Evolutionary conservation across 306 rosid species (phyloP).

Genomic region (Lathyrus tuberosus): DNA sequence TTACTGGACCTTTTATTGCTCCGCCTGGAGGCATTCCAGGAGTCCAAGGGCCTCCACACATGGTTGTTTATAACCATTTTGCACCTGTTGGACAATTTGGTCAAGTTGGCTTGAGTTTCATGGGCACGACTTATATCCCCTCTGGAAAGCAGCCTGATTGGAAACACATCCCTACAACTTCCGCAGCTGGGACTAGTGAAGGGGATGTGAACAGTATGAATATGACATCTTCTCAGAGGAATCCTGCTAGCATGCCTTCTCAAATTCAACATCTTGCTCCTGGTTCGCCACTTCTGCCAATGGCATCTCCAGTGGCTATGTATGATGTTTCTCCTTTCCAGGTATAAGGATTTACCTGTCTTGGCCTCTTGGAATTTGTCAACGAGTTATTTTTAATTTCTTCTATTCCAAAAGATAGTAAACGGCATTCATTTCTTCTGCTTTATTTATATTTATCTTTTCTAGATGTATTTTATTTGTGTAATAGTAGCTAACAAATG

Average conservation of each 20-base stretch:
- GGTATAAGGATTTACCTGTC: conserved; percentile 52
- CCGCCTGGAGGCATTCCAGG: conserved; percentile 93
- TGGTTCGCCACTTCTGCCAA: conserved; percentile 92
- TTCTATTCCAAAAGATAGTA: not conserved
- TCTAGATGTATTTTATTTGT: conserved; percentile 11
- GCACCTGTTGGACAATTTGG: conserved; percentile 98
- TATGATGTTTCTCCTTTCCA: conserved; percentile 94
- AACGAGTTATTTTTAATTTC: not conserved
- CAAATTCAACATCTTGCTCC: conserved; percentile 92
- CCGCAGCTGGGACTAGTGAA: conserved; percentile 61
- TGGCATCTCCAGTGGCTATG: conserved; percentile 91
- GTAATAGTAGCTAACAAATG: conserved; percentile 30
- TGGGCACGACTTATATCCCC: conserved; percentile 93
- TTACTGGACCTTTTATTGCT: conserved; percentile 82
- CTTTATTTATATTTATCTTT: conserved; percentile 16
- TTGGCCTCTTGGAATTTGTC: conserved; percentile 6
- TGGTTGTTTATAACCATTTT: conserved; percentile 98
- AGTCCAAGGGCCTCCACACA: conserved; percentile 95
- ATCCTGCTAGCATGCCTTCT: conserved; percentile 69
- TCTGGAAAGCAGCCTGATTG: conserved; percentile 97
- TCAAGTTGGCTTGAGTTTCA: conserved; percentile 97
- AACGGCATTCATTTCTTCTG: not conserved
- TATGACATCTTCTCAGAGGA: conserved; percentile 69
- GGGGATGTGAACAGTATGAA: conserved; percentile 74
- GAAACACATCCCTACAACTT: conserved; percentile 81